phyloP scores from a whole-genome alignment of 2,329 filamentous ascomycete genomes.

The Colletotrichum sp. region DNA sequence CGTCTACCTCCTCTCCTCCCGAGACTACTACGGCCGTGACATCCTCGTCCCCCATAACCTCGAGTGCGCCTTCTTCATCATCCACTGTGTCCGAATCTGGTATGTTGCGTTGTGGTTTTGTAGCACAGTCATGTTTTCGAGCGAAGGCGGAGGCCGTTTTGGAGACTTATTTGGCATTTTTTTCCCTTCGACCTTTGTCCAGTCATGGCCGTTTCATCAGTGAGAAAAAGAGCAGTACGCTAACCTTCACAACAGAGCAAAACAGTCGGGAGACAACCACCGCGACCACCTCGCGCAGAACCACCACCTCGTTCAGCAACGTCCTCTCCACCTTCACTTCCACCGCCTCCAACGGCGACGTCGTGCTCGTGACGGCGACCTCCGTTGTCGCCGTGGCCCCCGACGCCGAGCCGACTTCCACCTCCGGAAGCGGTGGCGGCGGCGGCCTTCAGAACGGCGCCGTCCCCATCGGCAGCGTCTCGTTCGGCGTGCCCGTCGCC shows the following conservation, averaged over 20 bases:
- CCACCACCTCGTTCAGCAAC: slow-evolving; percentile 37
- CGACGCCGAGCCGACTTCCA: slow-evolving; percentile 31
- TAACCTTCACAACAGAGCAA: slow-evolving; percentile 14
- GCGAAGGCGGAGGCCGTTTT: neutral
- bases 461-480: slow-evolving; percentile 24
- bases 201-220: neutral
- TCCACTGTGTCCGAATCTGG: slow-evolving; percentile 15
- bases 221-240: neutral
- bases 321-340: slow-evolving; percentile 49
- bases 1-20: slow-evolving; percentile 24
- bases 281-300: slow-evolving; percentile 28
- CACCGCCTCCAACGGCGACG: slow-evolving; percentile 48
- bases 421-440: slow-evolving; percentile 18
- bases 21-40: slow-evolving; percentile 22
- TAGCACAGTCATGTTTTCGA: slow-evolving; percentile 3
- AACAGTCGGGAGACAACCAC: slow-evolving; percentile 35
- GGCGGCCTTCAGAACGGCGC: slow-evolving; percentile 44
- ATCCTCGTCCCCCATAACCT: slow-evolving; percentile 18
- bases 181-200: neutral
- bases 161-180: neutral
- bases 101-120: slow-evolving; percentile 19
- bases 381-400: slow-evolving; percentile 52
- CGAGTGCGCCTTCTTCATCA: neutral
- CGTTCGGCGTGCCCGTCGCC: slow-evolving; percentile 20
- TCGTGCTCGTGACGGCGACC: slow-evolving; percentile 53